A percentile compares a stretch with the other conserved stretches of the same genome.
These are phyloP conservation scores for Kwoniella sp. DNA, from an alignment of 768 basidiomycete genomes.

Conservation along the genomic window DNA sequence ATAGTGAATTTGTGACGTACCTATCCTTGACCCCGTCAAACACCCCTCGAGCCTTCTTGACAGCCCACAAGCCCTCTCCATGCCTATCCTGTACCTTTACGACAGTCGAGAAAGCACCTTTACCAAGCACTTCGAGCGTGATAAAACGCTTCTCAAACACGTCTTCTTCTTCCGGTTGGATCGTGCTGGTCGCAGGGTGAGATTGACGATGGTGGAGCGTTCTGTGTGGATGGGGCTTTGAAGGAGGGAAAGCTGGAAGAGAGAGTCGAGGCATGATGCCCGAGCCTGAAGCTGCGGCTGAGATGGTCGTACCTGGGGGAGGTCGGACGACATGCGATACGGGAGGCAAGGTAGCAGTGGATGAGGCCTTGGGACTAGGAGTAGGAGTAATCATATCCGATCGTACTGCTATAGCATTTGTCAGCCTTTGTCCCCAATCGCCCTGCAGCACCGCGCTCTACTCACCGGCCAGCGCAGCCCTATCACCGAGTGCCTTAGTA, in stretches of 20 bases:
- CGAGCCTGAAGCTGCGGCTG: slow-evolving; percentile 10
- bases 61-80: slow-evolving; percentile 66
- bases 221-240: slow-evolving; percentile 35
- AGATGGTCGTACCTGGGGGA: slow-evolving; percentile 11
- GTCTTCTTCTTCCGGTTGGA: slow-evolving; percentile 34
- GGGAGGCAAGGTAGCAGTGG: slow-evolving; percentile 2
- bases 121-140: slow-evolving; percentile 80
- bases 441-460: not conserved
- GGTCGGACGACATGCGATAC: slow-evolving; percentile 1
- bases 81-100: slow-evolving; percentile 63
- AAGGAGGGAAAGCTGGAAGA: slow-evolving; percentile 41
- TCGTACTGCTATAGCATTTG: slow-evolving; percentile 9
- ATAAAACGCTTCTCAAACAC: slow-evolving; percentile 78
- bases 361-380: slow-evolving; percentile 18
- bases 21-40: slow-evolving; percentile 89
- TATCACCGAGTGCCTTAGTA: slow-evolving; percentile 45
- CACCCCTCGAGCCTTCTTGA: slow-evolving; percentile 83
- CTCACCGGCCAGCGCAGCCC: slow-evolving; percentile 32
- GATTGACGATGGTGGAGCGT: slow-evolving; percentile 46
- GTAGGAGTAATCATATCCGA: slow-evolving; percentile 25
- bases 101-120: slow-evolving; percentile 93
- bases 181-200: slow-evolving; percentile 33
- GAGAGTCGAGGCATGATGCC: slow-evolving; percentile 44
- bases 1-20: slow-evolving; percentile 60
- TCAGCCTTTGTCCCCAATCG: not conserved